These are phyloP conservation scores for Hordeum vulgare DNA, from an alignment of 176 grass and related monocot species.

Conservation along the genomic window DNA sequence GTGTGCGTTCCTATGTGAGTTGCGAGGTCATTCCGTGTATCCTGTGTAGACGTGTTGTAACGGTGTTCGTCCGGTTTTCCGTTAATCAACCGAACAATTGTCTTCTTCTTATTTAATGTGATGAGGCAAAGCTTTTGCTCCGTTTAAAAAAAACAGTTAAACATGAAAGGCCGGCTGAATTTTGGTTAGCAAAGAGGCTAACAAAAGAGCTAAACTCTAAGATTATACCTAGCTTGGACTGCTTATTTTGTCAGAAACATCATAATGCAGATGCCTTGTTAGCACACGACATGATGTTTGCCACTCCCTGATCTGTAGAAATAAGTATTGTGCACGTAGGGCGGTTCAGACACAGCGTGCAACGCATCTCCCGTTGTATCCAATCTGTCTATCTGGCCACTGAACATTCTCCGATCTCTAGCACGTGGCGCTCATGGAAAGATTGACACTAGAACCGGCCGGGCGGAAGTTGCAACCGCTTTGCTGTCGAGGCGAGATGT, in stretches of 20 bases:
- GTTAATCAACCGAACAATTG: no score
- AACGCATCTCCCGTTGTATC: background rate
- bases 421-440: background rate
- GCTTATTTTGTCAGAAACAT: background rate
- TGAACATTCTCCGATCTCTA: no score
- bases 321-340: background rate
- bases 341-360: background rate
- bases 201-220: background rate
- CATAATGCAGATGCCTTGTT: background rate
- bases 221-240: background rate
- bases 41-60: no score
- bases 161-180: background rate
- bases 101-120: no score
- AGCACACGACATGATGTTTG: slow-evolving; percentile 9
- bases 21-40: no score
- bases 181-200: background rate
- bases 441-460: background rate
- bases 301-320: background rate
- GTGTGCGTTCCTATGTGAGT: no score
- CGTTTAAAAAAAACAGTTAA: no score
- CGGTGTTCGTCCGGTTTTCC: no score
- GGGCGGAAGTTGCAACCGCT: background rate
- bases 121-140: no score
- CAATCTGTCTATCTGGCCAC: background rate
- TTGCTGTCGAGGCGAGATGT: background rate